Evolutionary conservation across 2,329 filamentous ascomycete genomes (phyloP).

Genomic region (Colletotrichum somersetense): DNA sequence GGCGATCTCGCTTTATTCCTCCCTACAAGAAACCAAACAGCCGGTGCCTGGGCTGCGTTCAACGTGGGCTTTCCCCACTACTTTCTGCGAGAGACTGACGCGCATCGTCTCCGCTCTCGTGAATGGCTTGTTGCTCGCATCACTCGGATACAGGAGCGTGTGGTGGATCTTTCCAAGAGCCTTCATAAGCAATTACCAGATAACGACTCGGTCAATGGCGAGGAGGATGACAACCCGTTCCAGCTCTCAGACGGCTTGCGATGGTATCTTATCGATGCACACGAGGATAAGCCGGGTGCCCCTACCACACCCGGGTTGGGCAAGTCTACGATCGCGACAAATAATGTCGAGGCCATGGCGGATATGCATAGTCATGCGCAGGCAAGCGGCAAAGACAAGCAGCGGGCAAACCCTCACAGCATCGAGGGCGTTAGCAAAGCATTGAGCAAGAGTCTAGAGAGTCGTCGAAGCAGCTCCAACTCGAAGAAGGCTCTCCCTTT

Average conservation of each 20-base stretch:
- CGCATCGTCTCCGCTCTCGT: constrained; percentile 83
- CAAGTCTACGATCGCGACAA: constrained; percentile 91
- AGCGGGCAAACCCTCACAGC: constrained; percentile 62
- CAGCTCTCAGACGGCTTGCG: constrained; percentile 93
- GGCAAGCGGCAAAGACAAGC: constrained; percentile 58
- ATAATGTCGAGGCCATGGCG: constrained; percentile 87
- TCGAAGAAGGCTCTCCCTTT: constrained; percentile 81
- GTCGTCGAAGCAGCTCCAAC: constrained; percentile 86
- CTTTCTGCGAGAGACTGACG: constrained; percentile 93
- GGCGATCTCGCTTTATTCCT: constrained; percentile 94
- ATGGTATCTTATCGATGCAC: constrained; percentile 96
- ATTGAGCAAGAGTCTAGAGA: constrained; percentile 89
- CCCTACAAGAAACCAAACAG: constrained; percentile 93
- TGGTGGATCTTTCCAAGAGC: constrained; percentile 91
- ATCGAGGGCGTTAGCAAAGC: constrained; percentile 83
- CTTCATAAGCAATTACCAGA: constrained; percentile 62
- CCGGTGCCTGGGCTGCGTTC: constrained; percentile 97
- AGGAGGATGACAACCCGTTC: constrained; percentile 96
- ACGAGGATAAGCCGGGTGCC: constrained; percentile 91
- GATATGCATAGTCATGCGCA: constrained; percentile 69
- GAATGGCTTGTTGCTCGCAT: constrained; percentile 99
- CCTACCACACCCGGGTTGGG: constrained; percentile 93
- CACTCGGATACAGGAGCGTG: constrained; percentile 88
- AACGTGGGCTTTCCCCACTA: constrained; percentile 98
- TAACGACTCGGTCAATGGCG: constrained; percentile 63